Evolutionary conservation across 2,329 filamentous ascomycete species (phyloP).

Genomic region (Boeremia exigua): DNA sequence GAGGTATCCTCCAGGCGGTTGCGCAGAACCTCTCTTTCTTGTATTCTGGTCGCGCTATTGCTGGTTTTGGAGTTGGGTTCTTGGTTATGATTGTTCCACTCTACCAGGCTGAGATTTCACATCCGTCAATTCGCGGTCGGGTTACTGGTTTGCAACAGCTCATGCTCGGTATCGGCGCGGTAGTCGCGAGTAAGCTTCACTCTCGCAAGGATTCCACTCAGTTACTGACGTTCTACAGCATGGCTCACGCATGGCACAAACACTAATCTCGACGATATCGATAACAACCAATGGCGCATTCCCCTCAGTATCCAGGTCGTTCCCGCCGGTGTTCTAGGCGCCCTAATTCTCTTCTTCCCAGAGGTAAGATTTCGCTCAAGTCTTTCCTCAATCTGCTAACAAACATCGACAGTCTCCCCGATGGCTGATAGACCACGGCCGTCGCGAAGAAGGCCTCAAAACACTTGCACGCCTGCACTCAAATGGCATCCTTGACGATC

Average conservation of each 20-base stretch:
- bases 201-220: too few relatives aligned
- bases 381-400: too few relatives aligned
- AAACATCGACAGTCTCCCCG: background rate
- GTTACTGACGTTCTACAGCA: too few relatives aligned
- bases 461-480: too few relatives aligned
- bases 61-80: slow-evolving; percentile 63
- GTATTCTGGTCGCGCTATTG: slow-evolving; percentile 71
- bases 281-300: too few relatives aligned
- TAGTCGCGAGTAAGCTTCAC: too few relatives aligned
- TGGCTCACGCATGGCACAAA: too few relatives aligned
- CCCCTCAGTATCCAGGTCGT: too few relatives aligned
- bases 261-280: too few relatives aligned
- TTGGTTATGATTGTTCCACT: slow-evolving; percentile 64
- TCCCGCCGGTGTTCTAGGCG: background rate
- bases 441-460: slow-evolving; percentile 53
- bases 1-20: too few relatives aligned
- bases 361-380: background rate
- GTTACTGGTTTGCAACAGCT: background rate
- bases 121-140: slow-evolving; percentile 74
- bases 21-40: slow-evolving; percentile 59
- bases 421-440: slow-evolving; percentile 46
- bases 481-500: too few relatives aligned
- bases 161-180: background rate
- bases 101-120: slow-evolving; percentile 79
- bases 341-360: background rate